Evolutionary conservation across 2,329 filamentous ascomycete species (phyloP).

Genomic region (Tolypocladium ovalisporum): DNA sequence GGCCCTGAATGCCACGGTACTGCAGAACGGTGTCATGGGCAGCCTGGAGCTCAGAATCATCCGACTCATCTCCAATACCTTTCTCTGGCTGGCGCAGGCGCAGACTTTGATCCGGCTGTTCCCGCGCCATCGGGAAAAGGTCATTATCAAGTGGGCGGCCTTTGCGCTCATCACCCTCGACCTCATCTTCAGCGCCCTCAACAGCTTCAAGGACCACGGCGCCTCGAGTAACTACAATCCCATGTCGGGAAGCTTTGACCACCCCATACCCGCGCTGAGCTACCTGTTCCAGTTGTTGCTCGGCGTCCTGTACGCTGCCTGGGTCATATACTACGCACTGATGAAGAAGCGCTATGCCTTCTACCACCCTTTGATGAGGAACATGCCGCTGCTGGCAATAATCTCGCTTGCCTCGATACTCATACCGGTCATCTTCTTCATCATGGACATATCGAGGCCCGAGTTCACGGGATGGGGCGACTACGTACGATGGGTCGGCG

Average conservation of each 20-base stretch:
- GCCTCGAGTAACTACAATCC: conserved; percentile 34
- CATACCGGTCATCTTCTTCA: conserved; percentile 86
- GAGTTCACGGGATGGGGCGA: conserved; percentile 88
- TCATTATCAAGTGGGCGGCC: conserved; percentile 97
- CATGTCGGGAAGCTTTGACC: conserved; percentile 66
- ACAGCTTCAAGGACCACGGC: conserved; percentile 61
- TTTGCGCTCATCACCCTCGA: conserved; percentile 89
- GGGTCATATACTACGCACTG: conserved; percentile 89
- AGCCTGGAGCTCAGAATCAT: conserved; percentile 82
- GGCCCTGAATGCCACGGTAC: conserved; percentile 63
- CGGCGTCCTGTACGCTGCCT: conserved; percentile 79
- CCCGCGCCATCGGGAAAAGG: conserved; percentile 90
- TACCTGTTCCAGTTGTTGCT: conserved; percentile 85
- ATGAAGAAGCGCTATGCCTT: conserved; percentile 87
- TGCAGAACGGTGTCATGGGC: conserved; percentile 72
- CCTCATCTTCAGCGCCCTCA: conserved; percentile 80
- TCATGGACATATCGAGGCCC: conserved; percentile 77
- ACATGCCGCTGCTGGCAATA: conserved; percentile 70
- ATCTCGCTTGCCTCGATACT: conserved; percentile 74
- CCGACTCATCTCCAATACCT: conserved; percentile 87
- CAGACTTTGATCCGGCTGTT: conserved; percentile 94
- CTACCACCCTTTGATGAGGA: conserved; percentile 83
- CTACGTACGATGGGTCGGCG: conserved; percentile 93
- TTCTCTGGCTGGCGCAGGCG: conserved; percentile 93
- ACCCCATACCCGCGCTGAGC: conserved; percentile 81